Percentiles rank a stretch among this genome's conserved stretches.
These are phyloP conservation scores for Xylaria sp. DNA, from an alignment of 2,329 filamentous ascomycete species.

Conservation along the genomic window DNA sequence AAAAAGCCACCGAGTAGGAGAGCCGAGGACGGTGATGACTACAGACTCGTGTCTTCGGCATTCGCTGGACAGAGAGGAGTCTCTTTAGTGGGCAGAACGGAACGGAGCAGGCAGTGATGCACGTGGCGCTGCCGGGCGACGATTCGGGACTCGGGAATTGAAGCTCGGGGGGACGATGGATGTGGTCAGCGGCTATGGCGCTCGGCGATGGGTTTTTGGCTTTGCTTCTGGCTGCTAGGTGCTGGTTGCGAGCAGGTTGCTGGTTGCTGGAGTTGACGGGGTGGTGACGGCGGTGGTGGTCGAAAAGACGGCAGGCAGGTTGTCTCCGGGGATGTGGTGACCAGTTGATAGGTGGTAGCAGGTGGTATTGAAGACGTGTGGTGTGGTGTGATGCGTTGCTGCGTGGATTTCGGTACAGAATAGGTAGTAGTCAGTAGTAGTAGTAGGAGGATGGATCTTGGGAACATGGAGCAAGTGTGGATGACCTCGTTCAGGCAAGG, in stretches of 20 bases:
- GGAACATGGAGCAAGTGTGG: constrained; percentile 35
- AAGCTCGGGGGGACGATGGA: neutral
- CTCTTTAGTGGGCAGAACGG: constrained; percentile 28
- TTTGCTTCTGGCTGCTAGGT: neutral
- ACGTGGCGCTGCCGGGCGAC: constrained; percentile 31
- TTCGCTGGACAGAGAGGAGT: constrained; percentile 39
- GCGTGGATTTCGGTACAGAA: constrained; percentile 38
- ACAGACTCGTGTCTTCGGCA: constrained; percentile 47
- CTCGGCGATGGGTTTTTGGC: constrained; percentile 17
- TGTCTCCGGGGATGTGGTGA: too few relatives aligned
- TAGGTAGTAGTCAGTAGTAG: constrained; percentile 27
- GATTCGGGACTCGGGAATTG: constrained; percentile 14
- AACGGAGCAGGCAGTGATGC: constrained; percentile 23
- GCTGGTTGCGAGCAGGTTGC: neutral
- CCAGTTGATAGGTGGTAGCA: neutral
- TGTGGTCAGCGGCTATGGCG: constrained; percentile 21
- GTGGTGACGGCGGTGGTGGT: neutral
- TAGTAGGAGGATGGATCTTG: constrained; percentile 34
- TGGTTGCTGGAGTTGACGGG: constrained; percentile 15
- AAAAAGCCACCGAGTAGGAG: constrained; percentile 45
- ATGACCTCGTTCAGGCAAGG: constrained; percentile 40
- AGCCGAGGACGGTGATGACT: constrained; percentile 44
- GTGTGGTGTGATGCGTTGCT: constrained; percentile 35
- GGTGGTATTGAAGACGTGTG: constrained; percentile 33
- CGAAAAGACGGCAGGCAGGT: constrained; percentile 4